phyloP scores from a whole-genome alignment of 768 basidiomycete species.

The Rhodotorula kratochvilovae region DNA sequence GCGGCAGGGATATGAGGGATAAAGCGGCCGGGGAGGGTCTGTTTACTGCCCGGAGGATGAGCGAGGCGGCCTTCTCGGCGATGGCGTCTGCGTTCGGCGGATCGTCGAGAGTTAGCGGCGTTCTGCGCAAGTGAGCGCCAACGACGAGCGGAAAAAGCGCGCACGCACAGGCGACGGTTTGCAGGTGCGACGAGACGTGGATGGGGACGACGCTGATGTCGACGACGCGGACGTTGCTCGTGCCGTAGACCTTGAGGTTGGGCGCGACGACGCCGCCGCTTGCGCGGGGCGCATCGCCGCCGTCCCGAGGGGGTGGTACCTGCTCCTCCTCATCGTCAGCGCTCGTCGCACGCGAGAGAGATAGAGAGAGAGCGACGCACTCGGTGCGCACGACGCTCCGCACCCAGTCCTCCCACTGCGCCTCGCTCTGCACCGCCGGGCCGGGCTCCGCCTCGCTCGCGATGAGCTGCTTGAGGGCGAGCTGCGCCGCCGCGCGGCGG shows the following conservation, averaged over 20 bases:
- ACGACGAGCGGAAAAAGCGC: not conserved
- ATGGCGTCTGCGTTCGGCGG: conserved; percentile 7
- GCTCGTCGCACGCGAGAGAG: not conserved
- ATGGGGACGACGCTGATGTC: conserved; percentile 26
- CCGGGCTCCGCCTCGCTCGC: conserved; percentile 50
- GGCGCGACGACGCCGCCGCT: conserved; percentile 53
- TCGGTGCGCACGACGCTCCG: conserved; percentile 53
- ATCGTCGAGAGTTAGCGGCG: not conserved
- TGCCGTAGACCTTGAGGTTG: conserved; percentile 47
- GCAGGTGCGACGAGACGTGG: conserved; percentile 24
- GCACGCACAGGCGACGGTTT: conserved; percentile 17
- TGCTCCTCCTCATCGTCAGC: conserved; percentile 5
- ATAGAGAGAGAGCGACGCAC: conserved; percentile 22
- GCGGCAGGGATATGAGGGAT: too few species aligned
- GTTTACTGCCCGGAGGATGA: conserved; percentile 4
- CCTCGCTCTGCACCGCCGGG: conserved; percentile 55
- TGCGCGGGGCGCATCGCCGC: conserved; percentile 50
- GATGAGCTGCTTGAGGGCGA: conserved; percentile 9
- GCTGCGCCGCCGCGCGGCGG: conserved; percentile 10
- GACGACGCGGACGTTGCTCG: conserved; percentile 44
- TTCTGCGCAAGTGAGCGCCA: not conserved
- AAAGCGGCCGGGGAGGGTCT: too few species aligned
- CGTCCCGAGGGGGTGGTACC: conserved; percentile 52
- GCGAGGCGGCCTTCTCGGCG: conserved; percentile 31
- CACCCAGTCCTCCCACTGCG: conserved; percentile 58